Conservation (phyloP, 768 basidiomycete genomes). For the Lepiota venenata region DNA sequence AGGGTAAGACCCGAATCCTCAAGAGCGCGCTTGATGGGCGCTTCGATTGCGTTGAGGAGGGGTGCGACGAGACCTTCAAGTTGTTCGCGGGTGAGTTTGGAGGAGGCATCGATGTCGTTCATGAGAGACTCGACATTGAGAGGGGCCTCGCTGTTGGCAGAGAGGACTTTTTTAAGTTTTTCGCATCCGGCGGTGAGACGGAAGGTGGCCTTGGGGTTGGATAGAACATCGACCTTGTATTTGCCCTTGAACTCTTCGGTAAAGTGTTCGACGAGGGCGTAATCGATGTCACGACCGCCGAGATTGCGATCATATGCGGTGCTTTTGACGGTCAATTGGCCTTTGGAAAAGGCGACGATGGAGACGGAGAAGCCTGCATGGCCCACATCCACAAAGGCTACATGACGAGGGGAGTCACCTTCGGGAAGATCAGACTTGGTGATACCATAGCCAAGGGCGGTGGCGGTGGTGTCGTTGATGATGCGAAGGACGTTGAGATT, state of each 20-base stretch:
- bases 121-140: conserved; percentile 95
- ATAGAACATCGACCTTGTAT: conserved; percentile 95
- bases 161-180: conserved; percentile 93
- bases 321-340: conserved; percentile 81
- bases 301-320: conserved; percentile 92
- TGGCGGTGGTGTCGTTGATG: conserved; percentile 96
- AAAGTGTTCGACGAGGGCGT: conserved; percentile 86
- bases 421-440: conserved; percentile 96
- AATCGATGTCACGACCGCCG: conserved; percentile 96
- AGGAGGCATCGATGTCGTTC: conserved; percentile 92
- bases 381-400: conserved; percentile 94
- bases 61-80: conserved; percentile 76
- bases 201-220: conserved; percentile 91
- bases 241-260: conserved; percentile 91
- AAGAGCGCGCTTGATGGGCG: conserved; percentile 76
- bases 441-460: conserved; percentile 97
- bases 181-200: conserved; percentile 86
- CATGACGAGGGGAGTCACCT: conserved; percentile 73
- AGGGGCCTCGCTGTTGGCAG: conserved; percentile 86
- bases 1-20: conserved; percentile 74
- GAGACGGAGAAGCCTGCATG: conserved; percentile 88
- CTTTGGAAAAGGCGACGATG: conserved; percentile 92
- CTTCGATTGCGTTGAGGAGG: conserved; percentile 73
- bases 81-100: conserved; percentile 77
- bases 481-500: conserved; percentile 89